Percentiles rank a stretch among this genome's conserved stretches.
These are phyloP conservation scores for Chenopodium suecicum DNA, from an alignment of 148 eudicot genomes.

Conservation along the genomic window DNA sequence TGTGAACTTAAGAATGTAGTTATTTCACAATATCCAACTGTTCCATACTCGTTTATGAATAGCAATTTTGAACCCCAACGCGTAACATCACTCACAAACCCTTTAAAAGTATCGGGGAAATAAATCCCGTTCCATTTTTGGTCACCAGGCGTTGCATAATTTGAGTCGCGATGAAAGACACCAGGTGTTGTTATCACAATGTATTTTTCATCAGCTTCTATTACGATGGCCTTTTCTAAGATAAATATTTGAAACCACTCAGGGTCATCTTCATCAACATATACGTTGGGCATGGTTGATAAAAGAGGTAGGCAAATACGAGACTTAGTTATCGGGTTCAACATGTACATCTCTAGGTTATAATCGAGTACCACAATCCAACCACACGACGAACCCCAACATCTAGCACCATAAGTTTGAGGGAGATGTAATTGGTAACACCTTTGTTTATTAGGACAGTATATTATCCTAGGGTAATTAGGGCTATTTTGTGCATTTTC, in stretches of 20 bases:
- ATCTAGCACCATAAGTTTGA: not conserved
- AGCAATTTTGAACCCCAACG: not conserved
- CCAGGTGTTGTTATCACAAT: not conserved
- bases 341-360: not conserved
- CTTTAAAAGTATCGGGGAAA: no score
- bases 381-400: not conserved
- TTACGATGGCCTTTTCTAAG: not conserved
- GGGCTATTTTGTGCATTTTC: not conserved
- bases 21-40: not conserved
- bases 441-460: not conserved
- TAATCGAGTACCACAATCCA: not conserved
- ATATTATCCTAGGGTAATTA: not conserved
- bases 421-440: constrained; percentile 2
- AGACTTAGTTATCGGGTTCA: not conserved
- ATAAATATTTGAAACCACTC: no score
- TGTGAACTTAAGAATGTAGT: not conserved
- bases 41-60: not conserved
- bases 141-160: not conserved
- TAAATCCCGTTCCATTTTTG: not conserved
- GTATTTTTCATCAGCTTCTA: not conserved
- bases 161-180: not conserved
- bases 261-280: no score
- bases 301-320: not conserved
- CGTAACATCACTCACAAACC: not conserved
- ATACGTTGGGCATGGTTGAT: no score